A percentile compares a stretch with the other conserved stretches of the same genome.
Evolutionary conservation across 148 eudicot species (phyloP).

Genomic region (Rhododendron ovatum): DNA sequence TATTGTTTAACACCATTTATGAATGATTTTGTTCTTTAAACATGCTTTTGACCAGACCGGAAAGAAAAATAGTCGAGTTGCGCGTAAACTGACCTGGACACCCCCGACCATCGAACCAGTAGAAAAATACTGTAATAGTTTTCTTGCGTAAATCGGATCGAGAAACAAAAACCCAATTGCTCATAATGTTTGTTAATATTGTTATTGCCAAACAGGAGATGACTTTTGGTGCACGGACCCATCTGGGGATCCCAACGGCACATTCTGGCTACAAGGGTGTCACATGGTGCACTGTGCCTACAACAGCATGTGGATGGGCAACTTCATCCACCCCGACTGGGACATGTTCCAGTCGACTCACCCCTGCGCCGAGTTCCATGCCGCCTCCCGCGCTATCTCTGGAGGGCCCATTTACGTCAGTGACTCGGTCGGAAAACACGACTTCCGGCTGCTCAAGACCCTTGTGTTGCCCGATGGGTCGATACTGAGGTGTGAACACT

Average conservation of each 20-base stretch:
- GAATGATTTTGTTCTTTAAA: too few relatives aligned
- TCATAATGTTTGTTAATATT: not conserved
- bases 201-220: slow-evolving; percentile 46
- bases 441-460: slow-evolving; percentile 57
- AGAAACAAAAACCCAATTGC: not conserved
- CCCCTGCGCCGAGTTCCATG: slow-evolving; percentile 91
- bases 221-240: slow-evolving; percentile 98
- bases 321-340: slow-evolving; percentile 96
- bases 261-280: slow-evolving; percentile 95
- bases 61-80: too few relatives aligned
- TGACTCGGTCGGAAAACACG: slow-evolving; percentile 78
- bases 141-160: not conserved
- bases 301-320: slow-evolving; percentile 96
- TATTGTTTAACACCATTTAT: too few relatives aligned
- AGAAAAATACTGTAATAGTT: not conserved
- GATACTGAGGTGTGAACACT: slow-evolving; percentile 58
- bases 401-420: slow-evolving; percentile 95
- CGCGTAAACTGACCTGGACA: not conserved
- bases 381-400: slow-evolving; percentile 88
- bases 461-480: slow-evolving; percentile 86
- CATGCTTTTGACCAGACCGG: too few relatives aligned
- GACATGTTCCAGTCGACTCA: slow-evolving; percentile 98
- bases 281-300: slow-evolving; percentile 99
- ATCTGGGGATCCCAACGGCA: slow-evolving; percentile 84
- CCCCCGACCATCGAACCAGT: too few relatives aligned